Conservation (phyloP, 331 rosid species). For the Cydonia oblonga region DNA sequence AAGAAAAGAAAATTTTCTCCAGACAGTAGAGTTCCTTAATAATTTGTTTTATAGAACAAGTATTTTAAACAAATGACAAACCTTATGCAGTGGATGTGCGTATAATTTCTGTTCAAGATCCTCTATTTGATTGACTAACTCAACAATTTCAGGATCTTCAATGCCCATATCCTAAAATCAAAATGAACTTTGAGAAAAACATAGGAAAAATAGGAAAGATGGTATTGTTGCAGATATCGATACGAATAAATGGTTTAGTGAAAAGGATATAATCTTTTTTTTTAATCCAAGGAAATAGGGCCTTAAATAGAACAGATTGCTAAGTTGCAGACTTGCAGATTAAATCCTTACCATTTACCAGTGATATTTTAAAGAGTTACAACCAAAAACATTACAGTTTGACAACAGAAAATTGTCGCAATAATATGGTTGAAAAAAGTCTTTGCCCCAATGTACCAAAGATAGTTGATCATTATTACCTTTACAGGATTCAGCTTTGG, state of each 20-base stretch:
- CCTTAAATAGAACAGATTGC: not conserved
- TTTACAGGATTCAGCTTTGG: slow-evolving; percentile 90
- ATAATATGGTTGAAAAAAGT: not conserved
- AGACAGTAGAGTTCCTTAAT: not conserved
- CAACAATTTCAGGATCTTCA: slow-evolving; percentile 66
- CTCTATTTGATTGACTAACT: slow-evolving; percentile 68
- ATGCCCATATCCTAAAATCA: slow-evolving; percentile 76
- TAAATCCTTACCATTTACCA: not conserved
- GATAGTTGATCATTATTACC: slow-evolving; percentile 40
- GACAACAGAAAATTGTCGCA: not conserved
- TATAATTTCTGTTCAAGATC: slow-evolving; percentile 68
- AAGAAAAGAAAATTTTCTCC: slow-evolving; percentile 7
- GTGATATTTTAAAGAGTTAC: not conserved
- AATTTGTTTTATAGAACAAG: slow-evolving; percentile 4
- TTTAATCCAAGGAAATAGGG: not conserved
- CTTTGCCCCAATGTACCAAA: not conserved
- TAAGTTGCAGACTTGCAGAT: not conserved
- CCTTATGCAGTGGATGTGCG: slow-evolving; percentile 86
- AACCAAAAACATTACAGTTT: not conserved
- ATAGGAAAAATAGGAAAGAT: not conserved
- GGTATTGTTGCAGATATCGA: not conserved
- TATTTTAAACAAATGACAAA: slow-evolving; percentile 20
- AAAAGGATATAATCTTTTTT: not conserved
- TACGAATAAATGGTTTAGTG: not conserved
- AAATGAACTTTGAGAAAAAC: not conserved